Evolutionary conservation across 192 early-diverging fungal species (phyloP).

Genomic region (Radiomyces spectabilis): DNA sequence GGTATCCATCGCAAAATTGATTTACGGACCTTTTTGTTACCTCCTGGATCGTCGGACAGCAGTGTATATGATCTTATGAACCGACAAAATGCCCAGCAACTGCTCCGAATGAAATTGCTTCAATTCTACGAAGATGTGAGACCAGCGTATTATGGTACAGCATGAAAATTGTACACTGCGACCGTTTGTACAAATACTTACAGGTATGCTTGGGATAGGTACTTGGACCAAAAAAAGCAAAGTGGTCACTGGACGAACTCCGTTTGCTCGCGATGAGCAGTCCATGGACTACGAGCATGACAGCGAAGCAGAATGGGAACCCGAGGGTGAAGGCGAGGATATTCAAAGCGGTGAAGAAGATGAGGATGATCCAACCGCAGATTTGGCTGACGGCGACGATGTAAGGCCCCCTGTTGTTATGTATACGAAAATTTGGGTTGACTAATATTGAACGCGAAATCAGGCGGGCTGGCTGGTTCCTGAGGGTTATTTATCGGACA

Average conservation of each 20-base stretch:
- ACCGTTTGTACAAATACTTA: neutral
- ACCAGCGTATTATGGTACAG: conserved; percentile 66
- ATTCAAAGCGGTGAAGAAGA: conserved; percentile 72
- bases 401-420: conserved; percentile 2
- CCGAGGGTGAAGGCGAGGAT: conserved; percentile 86
- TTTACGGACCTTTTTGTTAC: conserved; percentile 20
- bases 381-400: conserved; percentile 23
- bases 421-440: neutral
- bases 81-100: conserved; percentile 13
- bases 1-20: conserved; percentile 15
- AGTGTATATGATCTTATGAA: conserved; percentile 22
- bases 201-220: conserved; percentile 22
- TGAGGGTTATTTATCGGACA: conserved; percentile 82
- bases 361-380: conserved; percentile 39
- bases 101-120: conserved; percentile 52
- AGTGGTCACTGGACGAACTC: conserved; percentile 44
- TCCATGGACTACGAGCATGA: conserved; percentile 81
- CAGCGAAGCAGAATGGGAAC: conserved; percentile 88
- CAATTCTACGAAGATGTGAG: conserved; percentile 65
- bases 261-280: conserved; percentile 53
- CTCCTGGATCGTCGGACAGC: conserved; percentile 12
- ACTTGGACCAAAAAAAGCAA: conserved; percentile 66
- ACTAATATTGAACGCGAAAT: neutral
- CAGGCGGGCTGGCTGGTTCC: conserved; percentile 78
- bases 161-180: neutral